Base-by-base conservation (phyloP, 2,329 filamentous ascomycete species). In the Pseudopithomyces chartarum region DNA sequence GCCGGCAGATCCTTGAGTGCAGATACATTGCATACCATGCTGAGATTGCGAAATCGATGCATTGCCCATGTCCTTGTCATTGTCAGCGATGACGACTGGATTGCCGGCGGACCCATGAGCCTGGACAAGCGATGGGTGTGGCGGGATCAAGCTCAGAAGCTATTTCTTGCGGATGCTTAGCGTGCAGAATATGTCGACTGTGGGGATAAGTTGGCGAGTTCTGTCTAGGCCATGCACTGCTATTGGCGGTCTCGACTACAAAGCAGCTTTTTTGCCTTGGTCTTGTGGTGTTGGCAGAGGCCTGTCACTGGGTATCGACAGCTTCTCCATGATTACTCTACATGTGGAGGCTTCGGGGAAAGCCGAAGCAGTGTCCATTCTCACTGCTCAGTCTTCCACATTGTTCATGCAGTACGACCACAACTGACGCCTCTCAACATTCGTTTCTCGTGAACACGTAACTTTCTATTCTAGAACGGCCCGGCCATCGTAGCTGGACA, bases 101-200 rank as follows among this genome's bases (percentile, higher is more conserved):
- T 20, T 48, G 45, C 33, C 17, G 26, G 20, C 10, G 4, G 33
- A 34, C 26, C 44, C 44, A 32, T 29, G 19, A 15, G 10, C 8
- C 32, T 8, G 32, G 17, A n/a, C 46, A 36, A 19, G 43, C 56
- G 57, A 50, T 56, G 13, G 19, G 3, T 15, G 45, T 38, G 45
- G 45, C 45, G 45, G 19, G n/a, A 23, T 38, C 33, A 48, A 48
- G 45, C 45, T 48, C 33, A 1, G 39, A 36, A 29, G 13, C 17
- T 19, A 12, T 13, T 2, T 48, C 54, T 60, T 61, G 63, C 56
- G 45, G 47, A 51, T 54, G 56, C 48, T 54, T 62, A 63, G 62
- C 60, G 59, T 55, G 51, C 43, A 55, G 52, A 51, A 52, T 50
- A 55, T 52, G 57, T 56, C 61, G 48, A 58, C 36, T 59, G 59